A percentile compares a stretch with the other conserved stretches of the same genome.
These are phyloP conservation scores for Chondrus crispus DNA, from an alignment of 23 red algal genomes.

Conservation along the genomic window DNA sequence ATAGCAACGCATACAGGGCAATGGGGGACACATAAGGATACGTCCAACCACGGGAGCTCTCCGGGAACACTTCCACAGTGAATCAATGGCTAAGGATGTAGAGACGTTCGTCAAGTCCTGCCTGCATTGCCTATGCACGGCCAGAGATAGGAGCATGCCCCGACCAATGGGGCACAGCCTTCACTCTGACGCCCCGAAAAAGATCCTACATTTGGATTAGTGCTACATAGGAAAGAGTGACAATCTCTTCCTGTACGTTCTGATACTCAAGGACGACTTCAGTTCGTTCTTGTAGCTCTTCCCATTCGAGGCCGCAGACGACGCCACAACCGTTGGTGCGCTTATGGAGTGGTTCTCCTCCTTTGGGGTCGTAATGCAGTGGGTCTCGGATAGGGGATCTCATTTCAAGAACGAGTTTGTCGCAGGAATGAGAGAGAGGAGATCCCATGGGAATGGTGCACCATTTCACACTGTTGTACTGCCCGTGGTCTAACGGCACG, in stretches of 20 bases:
- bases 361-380: not conserved
- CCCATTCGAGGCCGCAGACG: not conserved
- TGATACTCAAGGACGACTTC: not conserved
- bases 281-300: not conserved
- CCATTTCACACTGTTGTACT: not conserved
- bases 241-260: not conserved
- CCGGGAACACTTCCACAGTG: not conserved
- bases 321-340: not conserved
- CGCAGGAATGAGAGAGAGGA: not conserved
- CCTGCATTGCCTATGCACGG: constrained; percentile 2
- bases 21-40: not conserved
- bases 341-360: not conserved
- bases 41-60: not conserved
- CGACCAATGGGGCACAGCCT: not conserved
- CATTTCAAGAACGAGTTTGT: not conserved
- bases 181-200: not conserved
- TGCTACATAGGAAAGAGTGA: not conserved
- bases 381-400: not conserved
- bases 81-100: not conserved
- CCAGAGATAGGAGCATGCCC: not conserved
- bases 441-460: not conserved
- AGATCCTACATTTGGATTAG: constrained; percentile 5
- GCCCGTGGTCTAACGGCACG: constrained; percentile 14
- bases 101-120: not conserved
- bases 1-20: not conserved